Percentiles rank a stretch among this genome's conserved stretches.
Conservation (phyloP, 2,329 filamentous ascomycete species). For the Aspergillus sp. region DNA sequence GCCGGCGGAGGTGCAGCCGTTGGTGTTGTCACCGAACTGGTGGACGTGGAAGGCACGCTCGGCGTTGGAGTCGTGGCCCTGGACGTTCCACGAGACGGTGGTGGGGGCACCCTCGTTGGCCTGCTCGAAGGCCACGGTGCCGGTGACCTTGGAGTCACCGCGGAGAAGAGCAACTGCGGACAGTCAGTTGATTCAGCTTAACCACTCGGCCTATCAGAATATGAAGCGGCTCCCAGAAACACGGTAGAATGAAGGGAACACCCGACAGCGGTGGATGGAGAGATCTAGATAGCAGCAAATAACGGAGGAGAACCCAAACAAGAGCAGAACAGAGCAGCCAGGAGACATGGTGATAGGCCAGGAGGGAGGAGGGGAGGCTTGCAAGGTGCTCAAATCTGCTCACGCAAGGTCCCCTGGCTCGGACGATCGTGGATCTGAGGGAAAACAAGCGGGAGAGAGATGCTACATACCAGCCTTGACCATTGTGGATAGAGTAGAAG, state of each 20-base stretch:
- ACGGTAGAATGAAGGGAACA: background rate
- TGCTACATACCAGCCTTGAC: conserved; percentile 82
- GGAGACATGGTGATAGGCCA: conserved; percentile 21
- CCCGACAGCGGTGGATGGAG: background rate
- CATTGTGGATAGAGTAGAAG: conserved; percentile 93
- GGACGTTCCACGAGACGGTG: conserved; percentile 84
- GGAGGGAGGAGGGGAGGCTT: conserved; percentile 7
- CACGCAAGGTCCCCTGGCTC: conserved; percentile 27
- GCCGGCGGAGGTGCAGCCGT: conserved; percentile 96
- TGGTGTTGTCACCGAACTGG: conserved; percentile 99
- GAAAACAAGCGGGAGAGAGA: conserved; percentile 10
- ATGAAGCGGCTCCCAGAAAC: background rate
- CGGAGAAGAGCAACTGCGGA: conserved; percentile 81
- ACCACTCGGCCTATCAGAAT: background rate
- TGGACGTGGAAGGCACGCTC: conserved; percentile 98
- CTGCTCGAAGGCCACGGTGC: conserved; percentile 94
- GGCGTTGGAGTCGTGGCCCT: conserved; percentile 85
- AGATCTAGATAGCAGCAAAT: background rate
- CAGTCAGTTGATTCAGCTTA: conserved; percentile 3
- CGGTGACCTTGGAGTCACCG: conserved; percentile 91
- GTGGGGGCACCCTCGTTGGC: conserved; percentile 70
- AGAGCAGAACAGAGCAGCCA: conserved; percentile 3
- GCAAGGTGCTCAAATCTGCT: conserved; percentile 38
- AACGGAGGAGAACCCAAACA: background rate
- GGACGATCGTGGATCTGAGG: conserved; percentile 19